A percentile compares a stretch with the other conserved stretches of the same genome.
Conservation (phyloP, 371 early-diverging fungal genomes). For the Apophysomyces elegans region DNA sequence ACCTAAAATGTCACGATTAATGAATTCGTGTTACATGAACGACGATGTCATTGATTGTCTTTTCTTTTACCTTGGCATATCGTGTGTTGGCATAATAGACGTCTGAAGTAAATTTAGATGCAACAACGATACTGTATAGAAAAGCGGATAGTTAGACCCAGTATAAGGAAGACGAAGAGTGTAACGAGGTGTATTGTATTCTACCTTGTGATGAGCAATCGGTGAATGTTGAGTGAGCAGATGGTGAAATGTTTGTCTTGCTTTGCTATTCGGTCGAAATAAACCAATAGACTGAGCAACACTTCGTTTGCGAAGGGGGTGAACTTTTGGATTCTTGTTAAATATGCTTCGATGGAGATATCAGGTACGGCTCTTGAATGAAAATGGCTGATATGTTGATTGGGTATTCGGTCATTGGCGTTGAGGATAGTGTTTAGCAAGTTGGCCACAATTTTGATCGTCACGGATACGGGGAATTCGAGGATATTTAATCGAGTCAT, state of each 20-base stretch:
- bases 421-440: slow-evolving; percentile 53
- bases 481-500: slow-evolving; percentile 40
- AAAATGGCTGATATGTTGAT: slow-evolving; percentile 68
- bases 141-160: background rate
- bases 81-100: slow-evolving; percentile 78
- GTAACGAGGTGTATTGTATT: background rate
- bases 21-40: slow-evolving; percentile 38
- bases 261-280: slow-evolving; percentile 76
- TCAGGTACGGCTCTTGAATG: slow-evolving; percentile 81
- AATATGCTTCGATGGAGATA: slow-evolving; percentile 66
- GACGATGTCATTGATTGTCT: background rate
- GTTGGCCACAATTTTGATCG: slow-evolving; percentile 47
- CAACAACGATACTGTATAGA: slow-evolving; percentile 61
- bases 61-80: slow-evolving; percentile 59
- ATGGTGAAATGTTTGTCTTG: slow-evolving; percentile 51
- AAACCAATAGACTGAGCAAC: slow-evolving; percentile 76
- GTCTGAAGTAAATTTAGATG: slow-evolving; percentile 81
- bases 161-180: background rate
- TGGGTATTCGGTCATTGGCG: slow-evolving; percentile 67
- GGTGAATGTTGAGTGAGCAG: slow-evolving; percentile 77
- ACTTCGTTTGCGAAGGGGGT: slow-evolving; percentile 76
- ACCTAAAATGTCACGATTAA: background rate
- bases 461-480: slow-evolving; percentile 41
- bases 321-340: slow-evolving; percentile 72
- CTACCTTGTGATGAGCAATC: slow-evolving; percentile 68